Base-by-base conservation (phyloP, 345 rosid species). In the Rhizophora apiculata region DNA sequence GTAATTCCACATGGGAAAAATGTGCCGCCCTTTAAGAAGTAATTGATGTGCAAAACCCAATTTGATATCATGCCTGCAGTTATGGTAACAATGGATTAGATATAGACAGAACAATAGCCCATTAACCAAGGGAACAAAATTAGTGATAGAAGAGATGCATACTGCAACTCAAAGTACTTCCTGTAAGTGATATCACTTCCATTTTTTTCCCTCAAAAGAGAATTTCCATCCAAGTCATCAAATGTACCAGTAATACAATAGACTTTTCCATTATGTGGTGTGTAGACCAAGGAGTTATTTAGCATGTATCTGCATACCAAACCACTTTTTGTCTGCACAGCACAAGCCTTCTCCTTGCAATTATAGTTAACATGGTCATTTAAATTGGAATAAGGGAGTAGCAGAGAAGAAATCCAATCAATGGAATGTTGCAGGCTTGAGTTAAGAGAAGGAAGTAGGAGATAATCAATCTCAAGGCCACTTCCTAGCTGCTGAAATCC, bases 211-310 rank as follows among this genome's bases (percentile, higher is more conserved):
- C 5, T 79, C 75, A 91, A 24, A 46, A 52, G 32, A 5, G 99
- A 91, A 61, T 82, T 82, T 20, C 82, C 87, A 54, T 86, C 70
- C 72, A 89, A 36, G 66, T 82, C 65, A n/a, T 84, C 68, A 24
- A 72, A 79, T 70, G 80, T 32, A 15, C 84, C 92, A 5, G 72
- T 67, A 36, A 87, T 78, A 72, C 86, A 89, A 75, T 92, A 95
- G 21, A 86, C 26, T 0, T 49, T 62, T 55, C 86, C 89, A 56
- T 78, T 95, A 64, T 95, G 96, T 10, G 99, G 93, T 1, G 99
- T 87, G 78, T 19, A 83, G 29, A 90, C 89, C 80, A 95, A 68
- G 10, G 92, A 88, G 67, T 90, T 76, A 73, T 76, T 65, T 63
- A 88, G 71, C 63, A 52, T 48, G 73, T 96, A 88, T 15, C 78